A percentile compares a stretch with the other conserved stretches of the same genome.
phyloP scores from a whole-genome alignment of 2,329 filamentous ascomycete species.

The Xylaria sp. region DNA sequence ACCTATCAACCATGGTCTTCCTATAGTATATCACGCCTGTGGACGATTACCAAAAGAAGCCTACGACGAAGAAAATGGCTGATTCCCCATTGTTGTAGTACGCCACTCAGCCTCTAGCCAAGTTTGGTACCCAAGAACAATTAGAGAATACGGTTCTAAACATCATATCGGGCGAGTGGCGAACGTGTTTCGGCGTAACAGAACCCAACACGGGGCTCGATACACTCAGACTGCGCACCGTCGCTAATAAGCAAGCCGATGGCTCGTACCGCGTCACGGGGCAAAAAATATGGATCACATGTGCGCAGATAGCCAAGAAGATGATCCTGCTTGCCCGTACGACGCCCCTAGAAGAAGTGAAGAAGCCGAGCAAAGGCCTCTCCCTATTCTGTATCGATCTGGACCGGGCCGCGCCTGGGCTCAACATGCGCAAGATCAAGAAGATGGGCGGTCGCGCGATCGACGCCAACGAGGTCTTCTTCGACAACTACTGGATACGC shows the following conservation, averaged over 20 bases:
- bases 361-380: constrained; percentile 75
- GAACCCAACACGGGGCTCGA: constrained; percentile 82
- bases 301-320: constrained; percentile 78
- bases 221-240: constrained; percentile 72
- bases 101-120: constrained; percentile 75
- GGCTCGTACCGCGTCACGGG: constrained; percentile 72
- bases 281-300: constrained; percentile 91
- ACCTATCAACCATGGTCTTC: no score
- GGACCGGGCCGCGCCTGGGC: constrained; percentile 61
- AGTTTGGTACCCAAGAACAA: constrained; percentile 72
- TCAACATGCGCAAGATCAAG: constrained; percentile 74
- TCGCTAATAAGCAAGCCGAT: constrained; percentile 59
- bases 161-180: constrained; percentile 73
- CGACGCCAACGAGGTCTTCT: constrained; percentile 88
- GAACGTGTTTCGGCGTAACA: constrained; percentile 84
- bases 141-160: constrained; percentile 67
- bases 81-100: constrained; percentile 48
- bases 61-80: no score
- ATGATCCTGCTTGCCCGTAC: constrained; percentile 86
- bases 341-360: constrained; percentile 68
- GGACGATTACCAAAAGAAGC: no score
- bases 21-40: no score
- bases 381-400: constrained; percentile 84
- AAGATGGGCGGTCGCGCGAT: constrained; percentile 87
- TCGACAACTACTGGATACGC: constrained; percentile 76